Evolutionary conservation across 1,139 yeast species (phyloP).

Genomic region (Magnusiomyces fungicola): DNA sequence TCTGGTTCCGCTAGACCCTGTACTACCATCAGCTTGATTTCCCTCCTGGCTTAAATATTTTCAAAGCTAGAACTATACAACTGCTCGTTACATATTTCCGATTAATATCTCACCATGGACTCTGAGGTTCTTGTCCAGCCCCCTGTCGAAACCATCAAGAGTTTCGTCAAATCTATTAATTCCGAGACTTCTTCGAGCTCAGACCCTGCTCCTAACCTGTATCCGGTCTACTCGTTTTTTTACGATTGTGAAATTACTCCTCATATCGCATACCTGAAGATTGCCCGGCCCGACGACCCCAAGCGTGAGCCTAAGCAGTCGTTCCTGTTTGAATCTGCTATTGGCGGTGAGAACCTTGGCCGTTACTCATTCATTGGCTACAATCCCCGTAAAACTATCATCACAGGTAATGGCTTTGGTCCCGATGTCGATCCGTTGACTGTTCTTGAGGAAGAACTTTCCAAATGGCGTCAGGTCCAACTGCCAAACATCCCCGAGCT

Average conservation of each 20-base stretch:
- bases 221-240: conserved; percentile 71
- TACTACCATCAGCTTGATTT: too few relatives aligned
- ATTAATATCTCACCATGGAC: too few relatives aligned
- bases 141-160: conserved; percentile 8
- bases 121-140: conserved; percentile 9
- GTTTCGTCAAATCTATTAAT: conserved; percentile 3
- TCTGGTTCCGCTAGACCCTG: too few relatives aligned
- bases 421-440: conserved; percentile 69
- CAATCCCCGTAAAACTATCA: conserved; percentile 70
- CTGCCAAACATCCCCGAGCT: conserved; percentile 51
- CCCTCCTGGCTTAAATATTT: too few relatives aligned
- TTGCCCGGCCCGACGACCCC: conserved; percentile 63
- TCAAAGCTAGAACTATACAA: too few relatives aligned
- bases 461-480: conserved; percentile 56
- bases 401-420: conserved; percentile 60
- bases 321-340: conserved; percentile 80
- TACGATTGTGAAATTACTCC: conserved; percentile 78
- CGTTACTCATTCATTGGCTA: conserved; percentile 88
- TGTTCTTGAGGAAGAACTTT: conserved; percentile 66
- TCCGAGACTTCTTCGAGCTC: conserved; percentile 1
- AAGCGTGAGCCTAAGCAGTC: conserved; percentile 44
- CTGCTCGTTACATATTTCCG: too few relatives aligned
- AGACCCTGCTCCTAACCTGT: conserved; percentile 42
- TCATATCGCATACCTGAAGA: conserved; percentile 79
- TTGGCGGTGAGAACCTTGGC: conserved; percentile 81